Percentiles rank a stretch among this genome's conserved stretches.
phyloP scores from a whole-genome alignment of 306 rosid species.

The Nissolia schottii region DNA sequence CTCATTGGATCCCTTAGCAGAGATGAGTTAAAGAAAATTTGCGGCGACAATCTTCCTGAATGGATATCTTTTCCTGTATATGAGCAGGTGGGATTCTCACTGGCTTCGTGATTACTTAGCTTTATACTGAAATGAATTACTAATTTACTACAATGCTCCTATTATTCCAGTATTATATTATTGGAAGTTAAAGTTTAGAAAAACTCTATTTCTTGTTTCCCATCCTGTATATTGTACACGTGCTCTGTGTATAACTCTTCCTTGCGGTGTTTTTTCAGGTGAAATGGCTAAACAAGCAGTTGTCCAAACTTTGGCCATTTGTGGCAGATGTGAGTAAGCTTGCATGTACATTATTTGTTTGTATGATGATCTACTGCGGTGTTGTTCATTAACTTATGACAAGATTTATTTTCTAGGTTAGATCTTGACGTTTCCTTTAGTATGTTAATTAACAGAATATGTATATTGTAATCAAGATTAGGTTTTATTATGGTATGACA shows the following conservation, averaged over 20 bases:
- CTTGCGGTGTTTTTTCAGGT: slow-evolving; percentile 54
- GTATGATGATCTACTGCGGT: slow-evolving; percentile 8
- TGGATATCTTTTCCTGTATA: slow-evolving; percentile 95
- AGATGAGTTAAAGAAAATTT: slow-evolving; percentile 82
- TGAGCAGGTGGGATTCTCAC: slow-evolving; percentile 63
- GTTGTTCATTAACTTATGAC: background rate
- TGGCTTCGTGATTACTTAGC: background rate
- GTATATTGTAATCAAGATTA: background rate
- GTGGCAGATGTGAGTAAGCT: slow-evolving; percentile 76
- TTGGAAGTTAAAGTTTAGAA: background rate
- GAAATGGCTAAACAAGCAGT: slow-evolving; percentile 91
- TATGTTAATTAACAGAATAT: slow-evolving; percentile 3
- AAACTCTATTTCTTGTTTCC: slow-evolving; percentile 5
- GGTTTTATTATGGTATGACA: background rate
- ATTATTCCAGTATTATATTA: slow-evolving; percentile 9
- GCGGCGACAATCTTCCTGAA: slow-evolving; percentile 87
- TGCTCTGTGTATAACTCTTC: slow-evolving; percentile 16
- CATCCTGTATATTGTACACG: background rate
- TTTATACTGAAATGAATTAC: background rate
- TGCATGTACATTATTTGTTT: background rate
- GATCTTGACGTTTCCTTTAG: background rate
- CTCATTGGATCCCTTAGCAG: slow-evolving; percentile 85
- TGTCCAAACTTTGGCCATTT: slow-evolving; percentile 88
- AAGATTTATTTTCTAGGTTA: slow-evolving; percentile 9
- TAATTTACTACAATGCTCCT: background rate